Conservation (phyloP, 179 eudicot genomes). For the Beta macrorhiza region DNA sequence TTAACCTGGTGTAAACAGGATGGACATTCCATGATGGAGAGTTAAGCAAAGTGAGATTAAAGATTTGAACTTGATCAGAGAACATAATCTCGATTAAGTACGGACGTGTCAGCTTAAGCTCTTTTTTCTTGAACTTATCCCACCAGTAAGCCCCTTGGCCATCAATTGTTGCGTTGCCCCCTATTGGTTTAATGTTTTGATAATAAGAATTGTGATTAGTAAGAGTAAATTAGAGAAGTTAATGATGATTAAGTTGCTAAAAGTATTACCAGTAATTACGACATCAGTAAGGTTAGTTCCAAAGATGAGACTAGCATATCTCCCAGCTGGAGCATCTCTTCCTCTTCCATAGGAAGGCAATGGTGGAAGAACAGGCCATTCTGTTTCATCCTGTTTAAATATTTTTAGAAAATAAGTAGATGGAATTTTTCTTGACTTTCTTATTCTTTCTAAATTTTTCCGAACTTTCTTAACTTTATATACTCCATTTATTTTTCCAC, state of each 20-base stretch:
- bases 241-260: conserved; percentile 6
- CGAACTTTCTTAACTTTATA: too few relatives aligned
- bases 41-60: conserved; percentile 66
- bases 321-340: conserved; percentile 57
- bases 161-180: conserved; percentile 78
- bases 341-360: conserved; percentile 84
- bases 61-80: conserved; percentile 65
- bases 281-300: conserved; percentile 83
- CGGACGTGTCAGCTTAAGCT: conserved; percentile 65
- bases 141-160: conserved; percentile 85
- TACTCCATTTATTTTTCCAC: too few relatives aligned
- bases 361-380: conserved; percentile 57
- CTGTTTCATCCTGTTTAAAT: conserved; percentile 42
- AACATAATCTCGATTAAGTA: conserved; percentile 73
- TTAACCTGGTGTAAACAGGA: conserved; percentile 72
- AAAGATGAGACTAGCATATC: conserved; percentile 65
- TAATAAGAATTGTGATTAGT: not conserved
- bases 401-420: too few relatives aligned
- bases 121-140: conserved; percentile 56
- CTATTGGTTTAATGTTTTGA: conserved; percentile 31
- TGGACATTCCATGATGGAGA: conserved; percentile 88
- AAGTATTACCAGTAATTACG: conserved; percentile 66
- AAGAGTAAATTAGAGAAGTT: not conserved
- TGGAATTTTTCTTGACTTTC: too few relatives aligned
- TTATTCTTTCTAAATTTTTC: too few relatives aligned